These are phyloP conservation scores for Grigorovia transvaalensis DNA, from an alignment of 805 yeast species.

Conservation along the genomic window DNA sequence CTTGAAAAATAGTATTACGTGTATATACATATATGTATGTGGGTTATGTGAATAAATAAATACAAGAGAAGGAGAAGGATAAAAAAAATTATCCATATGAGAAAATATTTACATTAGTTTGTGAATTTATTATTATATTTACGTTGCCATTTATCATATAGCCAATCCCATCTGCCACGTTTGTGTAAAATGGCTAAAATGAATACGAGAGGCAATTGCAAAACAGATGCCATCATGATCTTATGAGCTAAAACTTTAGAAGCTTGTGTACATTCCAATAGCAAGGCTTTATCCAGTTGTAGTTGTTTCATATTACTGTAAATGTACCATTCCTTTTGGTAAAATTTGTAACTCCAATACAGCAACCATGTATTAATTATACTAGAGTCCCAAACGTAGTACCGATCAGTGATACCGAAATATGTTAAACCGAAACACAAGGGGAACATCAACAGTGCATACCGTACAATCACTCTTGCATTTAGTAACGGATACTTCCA, in stretches of 20 bases:
- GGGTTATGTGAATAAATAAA: too few species aligned
- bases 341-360: slow-evolving; percentile 68
- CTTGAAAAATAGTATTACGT: too few species aligned
- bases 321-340: slow-evolving; percentile 61
- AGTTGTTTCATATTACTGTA: slow-evolving; percentile 20
- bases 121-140: background rate
- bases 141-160: slow-evolving; percentile 16
- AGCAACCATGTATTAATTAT: slow-evolving; percentile 80
- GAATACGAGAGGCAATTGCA: slow-evolving; percentile 85
- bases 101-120: too few species aligned
- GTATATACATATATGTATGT: too few species aligned
- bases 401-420: slow-evolving; percentile 72
- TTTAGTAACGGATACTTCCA: slow-evolving; percentile 84
- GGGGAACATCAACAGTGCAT: slow-evolving; percentile 89
- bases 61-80: too few species aligned
- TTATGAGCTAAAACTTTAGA: slow-evolving; percentile 70
- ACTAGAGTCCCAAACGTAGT: slow-evolving; percentile 71
- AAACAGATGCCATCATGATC: slow-evolving; percentile 87
- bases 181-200: slow-evolving; percentile 91
- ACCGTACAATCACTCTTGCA: slow-evolving; percentile 86
- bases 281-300: slow-evolving; percentile 41
- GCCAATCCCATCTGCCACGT: slow-evolving; percentile 87
- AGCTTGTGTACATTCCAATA: slow-evolving; percentile 18
- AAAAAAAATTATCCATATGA: too few species aligned
- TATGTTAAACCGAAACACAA: slow-evolving; percentile 74